phyloP scores from a whole-genome alignment of 192 early-diverging fungal genomes.

The Mortierella antarctica region DNA sequence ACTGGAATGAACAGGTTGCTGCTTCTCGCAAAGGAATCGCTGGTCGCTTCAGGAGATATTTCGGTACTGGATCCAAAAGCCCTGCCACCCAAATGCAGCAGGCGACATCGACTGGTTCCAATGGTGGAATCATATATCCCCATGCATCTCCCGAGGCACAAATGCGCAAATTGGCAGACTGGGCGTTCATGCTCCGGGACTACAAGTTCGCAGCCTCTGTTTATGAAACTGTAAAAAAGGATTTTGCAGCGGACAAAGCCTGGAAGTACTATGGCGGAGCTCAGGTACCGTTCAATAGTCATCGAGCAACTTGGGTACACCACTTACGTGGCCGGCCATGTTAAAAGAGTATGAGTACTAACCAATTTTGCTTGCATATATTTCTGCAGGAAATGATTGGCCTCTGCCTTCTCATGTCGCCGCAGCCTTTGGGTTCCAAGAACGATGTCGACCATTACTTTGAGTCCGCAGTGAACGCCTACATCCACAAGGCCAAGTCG shows the following conservation, averaged over 20 bases:
- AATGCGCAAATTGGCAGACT: conserved; percentile 94
- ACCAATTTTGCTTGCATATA: not conserved
- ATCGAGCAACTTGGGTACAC: too few relatives aligned
- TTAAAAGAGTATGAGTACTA: not conserved
- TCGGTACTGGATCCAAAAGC: conserved; percentile 69
- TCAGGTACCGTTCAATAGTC: conserved; percentile 50
- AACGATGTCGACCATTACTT: conserved; percentile 69
- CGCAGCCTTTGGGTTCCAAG: conserved; percentile 59
- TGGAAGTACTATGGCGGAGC: conserved; percentile 82
- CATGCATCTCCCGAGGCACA: conserved; percentile 90
- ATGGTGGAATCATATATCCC: conserved; percentile 61
- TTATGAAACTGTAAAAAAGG: conserved; percentile 90
- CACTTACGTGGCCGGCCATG: too few relatives aligned
- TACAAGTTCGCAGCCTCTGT: conserved; percentile 88
- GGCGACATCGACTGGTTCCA: conserved; percentile 46
- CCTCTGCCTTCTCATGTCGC: conserved; percentile 78
- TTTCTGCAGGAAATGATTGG: conserved; percentile 86
- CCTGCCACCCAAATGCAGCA: conserved; percentile 54
- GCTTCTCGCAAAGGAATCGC: conserved; percentile 88
- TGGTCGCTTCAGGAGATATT: conserved; percentile 88
- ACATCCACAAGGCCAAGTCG: conserved; percentile 67
- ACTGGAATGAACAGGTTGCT: conserved; percentile 94
- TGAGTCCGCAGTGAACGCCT: conserved; percentile 80
- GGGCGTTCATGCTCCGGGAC: conserved; percentile 96
- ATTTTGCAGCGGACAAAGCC: conserved; percentile 83